A percentile compares a stretch with the other conserved stretches of the same genome.
phyloP scores from a whole-genome alignment of 495 filamentous ascomycete genomes.

The Letharia lupina region DNA sequence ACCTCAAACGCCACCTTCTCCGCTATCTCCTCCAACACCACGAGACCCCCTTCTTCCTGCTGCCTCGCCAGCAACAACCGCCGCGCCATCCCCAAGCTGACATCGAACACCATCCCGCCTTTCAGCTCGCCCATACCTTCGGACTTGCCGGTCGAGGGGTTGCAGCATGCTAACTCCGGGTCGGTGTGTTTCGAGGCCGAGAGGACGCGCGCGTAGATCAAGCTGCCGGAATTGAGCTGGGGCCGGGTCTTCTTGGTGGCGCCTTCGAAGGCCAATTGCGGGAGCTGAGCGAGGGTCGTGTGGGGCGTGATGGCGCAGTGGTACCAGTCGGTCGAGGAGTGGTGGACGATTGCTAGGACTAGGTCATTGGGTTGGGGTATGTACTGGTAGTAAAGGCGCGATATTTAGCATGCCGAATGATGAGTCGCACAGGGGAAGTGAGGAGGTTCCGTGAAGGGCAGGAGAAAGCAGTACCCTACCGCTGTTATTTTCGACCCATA shows the following conservation, averaged over 20 bases:
- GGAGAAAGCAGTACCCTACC: constrained; percentile 46
- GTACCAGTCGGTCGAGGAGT: constrained; percentile 65
- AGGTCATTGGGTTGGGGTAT: constrained; percentile 68
- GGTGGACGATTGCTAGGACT: constrained; percentile 75
- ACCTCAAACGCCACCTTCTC: constrained; percentile 79
- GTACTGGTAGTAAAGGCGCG: constrained; percentile 52
- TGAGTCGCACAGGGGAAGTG: neutral
- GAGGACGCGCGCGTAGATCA: constrained; percentile 79
- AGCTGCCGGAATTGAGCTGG: constrained; percentile 56
- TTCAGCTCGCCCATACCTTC: constrained; percentile 81
- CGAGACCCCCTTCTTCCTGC: constrained; percentile 56
- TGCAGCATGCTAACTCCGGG: constrained; percentile 82
- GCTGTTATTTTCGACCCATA: constrained; percentile 65
- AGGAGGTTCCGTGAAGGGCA: neutral
- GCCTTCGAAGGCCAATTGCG: constrained; percentile 81
- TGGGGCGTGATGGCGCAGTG: constrained; percentile 62
- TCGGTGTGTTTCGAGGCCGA: constrained; percentile 73
- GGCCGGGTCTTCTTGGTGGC: constrained; percentile 90
- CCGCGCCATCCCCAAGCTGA: constrained; percentile 72
- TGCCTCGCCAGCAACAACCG: constrained; percentile 58
- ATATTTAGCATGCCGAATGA: constrained; percentile 28
- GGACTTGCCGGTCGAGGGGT: constrained; percentile 74
- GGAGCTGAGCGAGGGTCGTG: constrained; percentile 64
- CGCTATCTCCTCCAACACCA: constrained; percentile 74
- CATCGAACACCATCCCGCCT: constrained; percentile 78